Conservation (phyloP, 2,329 filamentous ascomycete species). For the Fusarium lateritium region DNA sequence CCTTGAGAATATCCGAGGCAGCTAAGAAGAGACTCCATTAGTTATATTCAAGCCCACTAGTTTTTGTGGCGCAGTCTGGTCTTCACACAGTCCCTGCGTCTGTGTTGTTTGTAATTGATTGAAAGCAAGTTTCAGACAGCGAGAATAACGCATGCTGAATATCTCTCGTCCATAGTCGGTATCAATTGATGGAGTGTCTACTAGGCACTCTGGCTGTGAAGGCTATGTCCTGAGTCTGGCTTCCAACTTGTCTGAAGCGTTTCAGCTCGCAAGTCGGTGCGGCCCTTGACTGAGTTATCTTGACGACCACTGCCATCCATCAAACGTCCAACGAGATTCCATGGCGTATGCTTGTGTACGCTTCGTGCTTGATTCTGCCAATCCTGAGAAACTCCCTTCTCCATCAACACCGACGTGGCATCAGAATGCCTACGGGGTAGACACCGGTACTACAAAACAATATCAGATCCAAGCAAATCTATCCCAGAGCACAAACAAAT, state of each 20-base stretch:
- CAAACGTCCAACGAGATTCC: not conserved
- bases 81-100: not conserved
- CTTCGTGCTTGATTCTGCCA: constrained; percentile 1
- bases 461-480: constrained; percentile 31
- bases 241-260: not conserved
- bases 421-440: constrained; percentile 6
- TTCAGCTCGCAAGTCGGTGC: not conserved
- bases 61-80: too few relatives aligned
- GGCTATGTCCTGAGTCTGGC: not conserved
- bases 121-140: not conserved
- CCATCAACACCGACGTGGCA: constrained; percentile 12
- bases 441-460: constrained; percentile 23
- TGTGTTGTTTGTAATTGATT: not conserved
- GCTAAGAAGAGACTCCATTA: too few relatives aligned
- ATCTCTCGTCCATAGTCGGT: not conserved
- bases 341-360: constrained; percentile 2
- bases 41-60: not conserved
- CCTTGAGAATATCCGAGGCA: not conserved
- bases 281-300: not conserved
- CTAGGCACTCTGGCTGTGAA: constrained; percentile 10
- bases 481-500: constrained; percentile 36
- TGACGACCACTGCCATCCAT: not conserved
- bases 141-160: constrained; percentile 12
- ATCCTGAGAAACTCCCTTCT: constrained; percentile 11
- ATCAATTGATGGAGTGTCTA: constrained; percentile 27